Evolutionary conservation across 2,329 filamentous ascomycete species (phyloP), one percentile per base, ranked within the genome.

Genomic region (Paecilomyces dactylethromorphus): DNA sequence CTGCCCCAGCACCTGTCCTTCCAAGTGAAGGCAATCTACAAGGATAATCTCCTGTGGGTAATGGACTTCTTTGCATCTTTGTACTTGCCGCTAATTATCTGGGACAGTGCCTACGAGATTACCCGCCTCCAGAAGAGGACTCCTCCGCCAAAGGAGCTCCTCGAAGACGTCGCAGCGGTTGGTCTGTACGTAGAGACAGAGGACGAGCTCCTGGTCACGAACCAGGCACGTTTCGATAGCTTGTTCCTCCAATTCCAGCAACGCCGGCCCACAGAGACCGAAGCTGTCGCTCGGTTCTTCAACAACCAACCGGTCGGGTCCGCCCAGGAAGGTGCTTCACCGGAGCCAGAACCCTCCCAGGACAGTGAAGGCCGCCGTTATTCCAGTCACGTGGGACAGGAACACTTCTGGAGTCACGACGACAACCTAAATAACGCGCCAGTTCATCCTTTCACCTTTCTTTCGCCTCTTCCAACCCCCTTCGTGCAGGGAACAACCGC

Each of bases 101-200:
- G 15, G 2, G n/a, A 52, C 24, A 56, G 55, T 7, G 45, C 55
- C 18, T 56, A 56, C 55, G 55, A 56, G 39, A 51, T 56, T 29
- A 1, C 12, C 22, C 18, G n/a, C 45, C 55, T 56, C 21, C 55
- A 56, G 22, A 21, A 33, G 5, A 10, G 55, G 7, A n/a, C 35
- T 3, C 55, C 55, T 50, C 26, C 55, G 7, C n/a, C 54, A 10
- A 33, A n/a, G 15, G 12, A 3, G 18, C 54, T 56, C 12, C 32
- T 56, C 7, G 54, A 56, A 13, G 35, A 49, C 22, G 32, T 56
- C 6, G n/a, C 54, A 4, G 11, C 54, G 11, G 35, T 56, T 13
- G 35, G 35, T 21, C 22, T 56, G 12, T 33, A 22, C 11, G 45
- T 35, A 33, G 15, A 21, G 3, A 49, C 33, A 4, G 35, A 24